phyloP scores from a whole-genome alignment of 176 grass and related monocot genomes.

The Ensete ventricosum region DNA sequence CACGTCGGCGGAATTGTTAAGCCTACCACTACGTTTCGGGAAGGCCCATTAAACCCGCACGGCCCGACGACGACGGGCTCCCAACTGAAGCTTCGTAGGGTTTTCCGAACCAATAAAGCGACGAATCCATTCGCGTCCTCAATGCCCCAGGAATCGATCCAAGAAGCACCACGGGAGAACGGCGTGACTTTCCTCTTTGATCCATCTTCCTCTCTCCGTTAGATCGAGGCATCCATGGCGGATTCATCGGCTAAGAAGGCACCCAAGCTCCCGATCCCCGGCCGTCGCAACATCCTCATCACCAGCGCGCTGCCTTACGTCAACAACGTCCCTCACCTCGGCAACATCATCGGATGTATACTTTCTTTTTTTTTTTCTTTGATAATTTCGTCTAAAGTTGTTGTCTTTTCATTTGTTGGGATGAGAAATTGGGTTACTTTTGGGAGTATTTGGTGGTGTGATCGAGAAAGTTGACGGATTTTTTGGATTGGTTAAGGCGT shows the following conservation, averaged over 20 bases:
- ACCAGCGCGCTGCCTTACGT: slow-evolving; percentile 77
- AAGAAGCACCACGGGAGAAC: too few relatives aligned
- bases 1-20: too few relatives aligned
- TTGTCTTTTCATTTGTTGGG: not conserved
- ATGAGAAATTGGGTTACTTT: not conserved
- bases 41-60: too few relatives aligned
- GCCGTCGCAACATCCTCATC: slow-evolving; percentile 72
- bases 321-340: slow-evolving; percentile 80
- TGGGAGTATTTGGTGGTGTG: not conserved
- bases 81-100: too few relatives aligned
- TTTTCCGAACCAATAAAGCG: too few relatives aligned
- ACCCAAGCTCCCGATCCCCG: slow-evolving; percentile 47
- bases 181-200: too few relatives aligned
- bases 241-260: not conserved
- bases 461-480: not conserved
- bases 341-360: slow-evolving; percentile 77
- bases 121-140: too few relatives aligned
- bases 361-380: not conserved
- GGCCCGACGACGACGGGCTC: too few relatives aligned
- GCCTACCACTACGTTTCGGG: too few relatives aligned
- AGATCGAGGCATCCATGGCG: not conserved
- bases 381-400: not conserved
- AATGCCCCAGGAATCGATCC: too few relatives aligned
- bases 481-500: slow-evolving; percentile 40
- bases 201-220: not conserved